These are phyloP conservation scores for Leccinum angustisporum DNA, from an alignment of 1,284 basidiomycete species.

Conservation along the genomic window DNA sequence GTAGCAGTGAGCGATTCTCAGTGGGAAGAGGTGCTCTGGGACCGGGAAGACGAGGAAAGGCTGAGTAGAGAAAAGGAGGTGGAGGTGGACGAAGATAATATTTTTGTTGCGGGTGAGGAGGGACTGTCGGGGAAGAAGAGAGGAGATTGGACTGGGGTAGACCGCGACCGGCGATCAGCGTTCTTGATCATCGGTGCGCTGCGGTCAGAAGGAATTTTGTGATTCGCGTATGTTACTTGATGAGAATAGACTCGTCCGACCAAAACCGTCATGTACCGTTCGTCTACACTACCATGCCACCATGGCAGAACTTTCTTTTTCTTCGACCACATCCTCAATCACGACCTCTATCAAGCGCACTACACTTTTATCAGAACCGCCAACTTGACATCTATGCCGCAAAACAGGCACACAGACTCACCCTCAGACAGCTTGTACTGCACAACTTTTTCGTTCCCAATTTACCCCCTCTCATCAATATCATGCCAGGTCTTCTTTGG, in stretches of 20 bases:
- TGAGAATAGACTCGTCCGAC: not conserved
- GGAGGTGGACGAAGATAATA: constrained; percentile 39
- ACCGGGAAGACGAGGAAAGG: constrained; percentile 60
- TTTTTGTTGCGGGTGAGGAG: constrained; percentile 56
- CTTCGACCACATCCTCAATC: constrained; percentile 8
- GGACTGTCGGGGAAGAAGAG: constrained; percentile 45
- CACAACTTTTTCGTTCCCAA: constrained; percentile 12
- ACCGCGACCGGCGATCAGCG: constrained; percentile 73
- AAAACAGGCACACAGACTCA: constrained; percentile 71
- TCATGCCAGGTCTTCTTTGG: constrained; percentile 65
- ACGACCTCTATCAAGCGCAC: constrained; percentile 45
- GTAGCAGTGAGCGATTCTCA: constrained; percentile 71
- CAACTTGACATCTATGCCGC: constrained; percentile 82
- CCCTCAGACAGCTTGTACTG: constrained; percentile 80
- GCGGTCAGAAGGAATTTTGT: constrained; percentile 68
- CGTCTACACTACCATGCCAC: constrained; percentile 16
- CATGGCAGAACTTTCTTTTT: constrained; percentile 21
- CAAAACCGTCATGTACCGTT: not conserved
- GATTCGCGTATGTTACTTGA: not conserved
- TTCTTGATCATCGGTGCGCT: constrained; percentile 74
- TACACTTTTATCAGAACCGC: constrained; percentile 84
- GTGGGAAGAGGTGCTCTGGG: constrained; percentile 77
- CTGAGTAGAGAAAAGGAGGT: constrained; percentile 26
- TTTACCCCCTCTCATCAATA: constrained; percentile 10
- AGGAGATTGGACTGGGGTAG: constrained; percentile 72